Evolutionary conservation across 345 rosid genomes (phyloP).

Genomic region (Zanthoxylum bungeanum): DNA sequence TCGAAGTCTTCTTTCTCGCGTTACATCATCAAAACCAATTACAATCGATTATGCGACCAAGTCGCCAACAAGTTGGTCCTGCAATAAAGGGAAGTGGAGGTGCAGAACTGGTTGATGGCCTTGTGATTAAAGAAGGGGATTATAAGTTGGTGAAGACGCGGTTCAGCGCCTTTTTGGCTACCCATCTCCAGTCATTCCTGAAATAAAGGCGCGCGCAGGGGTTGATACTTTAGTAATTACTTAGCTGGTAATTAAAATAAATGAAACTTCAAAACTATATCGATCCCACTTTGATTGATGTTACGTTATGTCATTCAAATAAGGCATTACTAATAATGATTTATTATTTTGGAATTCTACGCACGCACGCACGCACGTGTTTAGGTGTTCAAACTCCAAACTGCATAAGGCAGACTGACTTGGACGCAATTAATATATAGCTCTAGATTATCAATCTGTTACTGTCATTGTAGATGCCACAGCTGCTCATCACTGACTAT

Average conservation of each 20-base stretch:
- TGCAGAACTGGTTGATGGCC: slow-evolving; percentile 66
- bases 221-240: slow-evolving; percentile 48
- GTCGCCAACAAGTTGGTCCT: slow-evolving; percentile 66
- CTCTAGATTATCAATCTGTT: background rate
- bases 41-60: no score
- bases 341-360: no score
- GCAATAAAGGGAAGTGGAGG: slow-evolving; percentile 52
- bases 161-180: slow-evolving; percentile 76
- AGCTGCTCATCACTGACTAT: background rate
- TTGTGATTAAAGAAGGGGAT: slow-evolving; percentile 63
- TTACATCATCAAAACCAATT: no score
- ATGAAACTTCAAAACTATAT: no score
- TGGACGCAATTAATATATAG: slow-evolving; percentile 86
- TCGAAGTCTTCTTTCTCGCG: no score
- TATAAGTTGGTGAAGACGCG: slow-evolving; percentile 81
- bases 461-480: background rate
- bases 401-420: slow-evolving; percentile 78
- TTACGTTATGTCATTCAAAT: background rate
- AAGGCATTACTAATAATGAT: no score
- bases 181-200: slow-evolving; percentile 71
- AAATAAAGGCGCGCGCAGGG: slow-evolving; percentile 45
- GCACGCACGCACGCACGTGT: background rate
- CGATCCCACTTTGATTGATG: no score
- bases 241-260: no score
- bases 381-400: slow-evolving; percentile 87